A percentile compares a stretch with the other conserved stretches of the same genome.
Evolutionary conservation across 2,329 filamentous ascomycete species (phyloP).

Genomic region (Colletotrichum musicola): DNA sequence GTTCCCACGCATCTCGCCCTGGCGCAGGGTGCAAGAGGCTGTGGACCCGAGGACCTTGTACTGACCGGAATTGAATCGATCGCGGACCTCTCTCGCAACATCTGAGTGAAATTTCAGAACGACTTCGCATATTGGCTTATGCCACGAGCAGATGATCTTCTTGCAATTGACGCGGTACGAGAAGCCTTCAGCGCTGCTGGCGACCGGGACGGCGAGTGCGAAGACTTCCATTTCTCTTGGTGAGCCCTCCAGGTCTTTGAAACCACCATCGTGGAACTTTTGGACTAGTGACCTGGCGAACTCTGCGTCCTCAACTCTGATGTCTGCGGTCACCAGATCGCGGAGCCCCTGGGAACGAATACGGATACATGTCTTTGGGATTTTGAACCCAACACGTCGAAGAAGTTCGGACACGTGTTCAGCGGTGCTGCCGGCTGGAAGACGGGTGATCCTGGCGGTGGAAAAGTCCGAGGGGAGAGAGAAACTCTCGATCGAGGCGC

Average conservation of each 20-base stretch:
- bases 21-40: conserved; percentile 33
- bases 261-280: conserved; percentile 1
- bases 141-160: conserved; percentile 53
- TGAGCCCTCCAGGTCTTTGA: conserved; percentile 8
- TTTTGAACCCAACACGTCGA: conserved; percentile 29
- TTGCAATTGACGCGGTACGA: conserved; percentile 49
- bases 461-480: background rate
- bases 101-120: conserved; percentile 47
- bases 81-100: conserved; percentile 41
- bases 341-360: background rate
- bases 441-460: background rate
- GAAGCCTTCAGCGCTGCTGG: conserved; percentile 43
- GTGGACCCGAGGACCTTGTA: conserved; percentile 43
- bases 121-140: conserved; percentile 45
- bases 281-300: conserved; percentile 43
- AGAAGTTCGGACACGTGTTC: background rate
- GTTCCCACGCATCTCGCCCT: conserved; percentile 23
- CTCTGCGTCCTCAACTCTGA: conserved; percentile 44
- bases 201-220: conserved; percentile 32
- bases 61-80: conserved; percentile 41
- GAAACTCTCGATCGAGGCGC: background rate
- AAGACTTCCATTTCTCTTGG: background rate
- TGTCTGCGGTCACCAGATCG: conserved; percentile 39
- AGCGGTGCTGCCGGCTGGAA: background rate
- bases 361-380: conserved; percentile 19